Evolutionary conservation across 2,329 filamentous ascomycete genomes (phyloP), one percentile per base, ranked within the genome.

Genomic region (Rhinocladiella mackenziei): DNA sequence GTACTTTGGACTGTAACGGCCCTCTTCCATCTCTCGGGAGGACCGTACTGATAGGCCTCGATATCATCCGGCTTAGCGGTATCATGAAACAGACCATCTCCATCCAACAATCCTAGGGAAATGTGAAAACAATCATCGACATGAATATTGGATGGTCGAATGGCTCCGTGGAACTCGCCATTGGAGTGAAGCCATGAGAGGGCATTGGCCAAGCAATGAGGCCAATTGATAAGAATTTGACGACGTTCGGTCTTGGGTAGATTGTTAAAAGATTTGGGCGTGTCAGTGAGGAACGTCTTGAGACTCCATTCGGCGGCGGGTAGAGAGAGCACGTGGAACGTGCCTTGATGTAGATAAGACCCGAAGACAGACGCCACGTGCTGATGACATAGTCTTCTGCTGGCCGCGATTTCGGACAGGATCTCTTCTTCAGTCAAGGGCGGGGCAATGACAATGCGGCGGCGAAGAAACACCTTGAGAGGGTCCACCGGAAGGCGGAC

Each of bases 101-200:
- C 73, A 33, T 76, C 76, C 47, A 80, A 73, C 45, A 81, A 74
- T 36, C 76, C 75, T 26, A 82, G 73, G 8, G 71, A 75, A 39
- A 83, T 75, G 9, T 65, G 64, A 51, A 76, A 78, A 20, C 70
- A 63, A n/a, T 70, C 64, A 47, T 80, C 73, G 43, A 83, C 65
- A 23, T 79, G 64, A 30, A 83, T 74, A 48, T 79, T 81, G 2
- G 76, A 78, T 1, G 78, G 79, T 11, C 74, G 68, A 45, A 82
- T 79, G 2, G 70, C 70, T 18, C 73, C 72, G 55, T 83, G 78
- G 9, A 66, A 66, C 19, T 74, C 69, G 2, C 73, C 75, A 20
- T 72, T 72, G 7, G 70, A 67, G 56, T 82, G 78, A 1, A 81
- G 62, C 55, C 72, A 78, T 5, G 75, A 69, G 14, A 81, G 51